Conservation (phyloP, 2,329 filamentous ascomycete genomes). For the Parastagonospora avenae region DNA sequence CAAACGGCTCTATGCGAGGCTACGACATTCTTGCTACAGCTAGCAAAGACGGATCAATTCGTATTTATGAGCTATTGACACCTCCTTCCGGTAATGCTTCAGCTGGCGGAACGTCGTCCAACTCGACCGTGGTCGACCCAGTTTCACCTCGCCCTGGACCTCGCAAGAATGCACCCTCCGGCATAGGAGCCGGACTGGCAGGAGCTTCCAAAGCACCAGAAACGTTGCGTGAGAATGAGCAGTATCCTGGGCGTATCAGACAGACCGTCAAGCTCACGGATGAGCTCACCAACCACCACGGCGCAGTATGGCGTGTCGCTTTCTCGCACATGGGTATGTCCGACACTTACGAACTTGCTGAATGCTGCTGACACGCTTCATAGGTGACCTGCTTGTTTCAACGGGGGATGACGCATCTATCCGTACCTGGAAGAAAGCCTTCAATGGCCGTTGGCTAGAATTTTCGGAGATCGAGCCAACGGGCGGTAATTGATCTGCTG, state of each 20-base stretch:
- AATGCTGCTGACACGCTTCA: conserved; percentile 43
- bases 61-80: conserved; percentile 83
- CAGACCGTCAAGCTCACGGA: conserved; percentile 69
- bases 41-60: conserved; percentile 86
- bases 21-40: conserved; percentile 91
- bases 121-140: conserved; percentile 23
- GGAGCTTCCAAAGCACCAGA: conserved; percentile 49
- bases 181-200: conserved; percentile 60
- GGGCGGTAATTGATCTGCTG: conserved; percentile 30
- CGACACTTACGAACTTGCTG: neutral
- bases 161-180: conserved; percentile 51
- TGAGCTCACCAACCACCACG: conserved; percentile 69
- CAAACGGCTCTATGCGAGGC: conserved; percentile 85
- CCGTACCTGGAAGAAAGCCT: conserved; percentile 56
- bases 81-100: conserved; percentile 51
- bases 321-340: conserved; percentile 60
- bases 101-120: conserved; percentile 25
- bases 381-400: conserved; percentile 74
- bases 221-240: conserved; percentile 60
- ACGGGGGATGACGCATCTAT: conserved; percentile 75
- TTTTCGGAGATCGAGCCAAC: conserved; percentile 54
- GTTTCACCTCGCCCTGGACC: conserved; percentile 30
- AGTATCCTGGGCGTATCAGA: conserved; percentile 67
- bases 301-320: conserved; percentile 75
- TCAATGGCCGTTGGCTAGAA: conserved; percentile 55